phyloP scores from a whole-genome alignment of 257 asterid genomes.

The Solanum phureja region DNA sequence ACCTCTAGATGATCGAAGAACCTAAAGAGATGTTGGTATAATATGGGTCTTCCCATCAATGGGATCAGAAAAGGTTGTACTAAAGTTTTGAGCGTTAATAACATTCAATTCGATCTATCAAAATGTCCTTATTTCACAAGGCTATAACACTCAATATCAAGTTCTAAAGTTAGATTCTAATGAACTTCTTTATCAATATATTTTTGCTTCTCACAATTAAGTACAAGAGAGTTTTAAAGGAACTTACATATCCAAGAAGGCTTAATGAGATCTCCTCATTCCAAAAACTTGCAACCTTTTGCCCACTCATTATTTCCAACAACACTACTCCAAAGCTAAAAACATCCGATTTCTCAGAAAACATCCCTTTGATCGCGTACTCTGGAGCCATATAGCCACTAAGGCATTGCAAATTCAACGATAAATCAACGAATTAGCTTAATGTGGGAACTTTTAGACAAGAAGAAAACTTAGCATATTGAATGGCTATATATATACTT shows the following conservation, averaged over 20 bases:
- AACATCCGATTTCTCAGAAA: conserved; percentile 52
- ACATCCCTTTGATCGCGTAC: conserved; percentile 34
- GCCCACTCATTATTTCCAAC: conserved; percentile 51
- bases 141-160: background rate
- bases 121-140: background rate
- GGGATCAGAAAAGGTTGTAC: background rate
- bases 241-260: conserved; percentile 56
- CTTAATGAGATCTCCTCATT: conserved; percentile 32
- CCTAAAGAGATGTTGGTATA: background rate
- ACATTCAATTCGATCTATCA: background rate
- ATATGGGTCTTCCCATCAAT: background rate
- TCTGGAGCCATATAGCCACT: conserved; percentile 48
- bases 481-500: conserved; percentile 7
- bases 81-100: background rate
- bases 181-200: too few species aligned
- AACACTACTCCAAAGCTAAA: conserved; percentile 49
- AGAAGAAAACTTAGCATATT: background rate
- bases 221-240: background rate
- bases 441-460: background rate
- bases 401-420: background rate
- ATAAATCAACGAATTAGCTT: background rate
- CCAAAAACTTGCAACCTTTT: conserved; percentile 34
- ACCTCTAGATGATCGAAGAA: background rate
- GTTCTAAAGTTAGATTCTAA: background rate
- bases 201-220: background rate